Percentiles rank a stretch among this genome's conserved stretches.
Conservation (phyloP, 306 rosid species). For the Cucurbita maxima region DNA sequence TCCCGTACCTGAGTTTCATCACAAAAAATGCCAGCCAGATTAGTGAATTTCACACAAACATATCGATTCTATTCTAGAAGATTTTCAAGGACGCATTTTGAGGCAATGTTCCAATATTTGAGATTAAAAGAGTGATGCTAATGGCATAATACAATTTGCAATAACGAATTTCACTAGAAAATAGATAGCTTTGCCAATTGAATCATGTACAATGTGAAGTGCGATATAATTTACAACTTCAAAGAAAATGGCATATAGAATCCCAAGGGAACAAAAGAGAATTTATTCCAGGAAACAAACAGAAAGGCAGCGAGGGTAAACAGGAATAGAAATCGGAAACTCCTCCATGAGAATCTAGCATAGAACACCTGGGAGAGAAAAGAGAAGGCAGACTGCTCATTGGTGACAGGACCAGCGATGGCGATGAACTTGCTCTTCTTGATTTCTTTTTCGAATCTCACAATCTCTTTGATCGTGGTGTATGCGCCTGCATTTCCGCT, state of each 20-base stretch:
- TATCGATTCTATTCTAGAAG: not conserved
- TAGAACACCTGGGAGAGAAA: slow-evolving; percentile 55
- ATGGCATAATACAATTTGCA: not conserved
- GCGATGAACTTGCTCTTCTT: slow-evolving; percentile 93
- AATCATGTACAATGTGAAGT: not conserved
- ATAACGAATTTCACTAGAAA: not conserved
- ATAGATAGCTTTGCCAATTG: not conserved
- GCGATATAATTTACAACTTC: not conserved
- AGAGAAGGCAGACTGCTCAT: slow-evolving; percentile 63
- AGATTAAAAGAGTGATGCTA: not conserved
- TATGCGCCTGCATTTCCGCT: slow-evolving; percentile 26
- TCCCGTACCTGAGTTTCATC: slow-evolving; percentile 48
- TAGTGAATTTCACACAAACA: not conserved
- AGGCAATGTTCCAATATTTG: not conserved
- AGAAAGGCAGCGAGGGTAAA: not conserved
- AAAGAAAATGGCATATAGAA: not conserved
- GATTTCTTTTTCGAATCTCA: slow-evolving; percentile 48
- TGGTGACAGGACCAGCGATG: slow-evolving; percentile 55
- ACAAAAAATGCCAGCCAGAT: not conserved
- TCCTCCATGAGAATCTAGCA: not conserved
- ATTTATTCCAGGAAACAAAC: not conserved
- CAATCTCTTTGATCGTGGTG: slow-evolving; percentile 52
- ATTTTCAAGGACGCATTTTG: not conserved
- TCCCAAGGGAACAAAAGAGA: not conserved
- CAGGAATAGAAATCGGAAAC: not conserved